Percentiles rank a stretch among this genome's conserved stretches.
Conservation (phyloP, 441 rosid species). For the Bocquillonia castaneifolia region DNA sequence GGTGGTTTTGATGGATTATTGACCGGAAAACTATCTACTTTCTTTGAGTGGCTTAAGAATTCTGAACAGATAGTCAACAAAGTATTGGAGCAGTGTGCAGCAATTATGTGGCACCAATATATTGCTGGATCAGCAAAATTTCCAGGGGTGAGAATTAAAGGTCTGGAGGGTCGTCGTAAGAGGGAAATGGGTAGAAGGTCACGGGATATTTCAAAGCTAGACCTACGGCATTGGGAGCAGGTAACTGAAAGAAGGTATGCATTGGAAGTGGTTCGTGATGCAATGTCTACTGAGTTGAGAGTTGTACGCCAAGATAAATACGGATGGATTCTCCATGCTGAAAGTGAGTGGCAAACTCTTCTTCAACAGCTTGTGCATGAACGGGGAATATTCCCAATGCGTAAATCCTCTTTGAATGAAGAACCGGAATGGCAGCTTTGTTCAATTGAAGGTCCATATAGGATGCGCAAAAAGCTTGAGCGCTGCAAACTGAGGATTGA, state of each 20-base stretch:
- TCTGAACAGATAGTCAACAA: constrained; percentile 75
- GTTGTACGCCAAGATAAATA: constrained; percentile 99
- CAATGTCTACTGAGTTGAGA: constrained; percentile 98
- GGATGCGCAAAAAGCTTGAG: constrained; percentile 99
- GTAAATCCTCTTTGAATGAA: constrained; percentile 47
- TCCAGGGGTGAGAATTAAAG: constrained; percentile 97
- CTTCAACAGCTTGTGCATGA: constrained; percentile 99
- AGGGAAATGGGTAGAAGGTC: constrained; percentile 92
- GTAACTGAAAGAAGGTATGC: constrained; percentile 95
- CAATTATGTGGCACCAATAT: constrained; percentile 96
- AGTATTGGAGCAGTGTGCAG: constrained; percentile 97
- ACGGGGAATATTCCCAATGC: constrained; percentile 93
- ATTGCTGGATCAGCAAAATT: constrained; percentile 96
- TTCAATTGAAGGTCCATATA: constrained; percentile 99
- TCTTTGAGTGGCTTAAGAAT: constrained; percentile 85
- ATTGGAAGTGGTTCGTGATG: constrained; percentile 89
- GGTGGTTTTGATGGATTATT: constrained; percentile 94
- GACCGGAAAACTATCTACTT: constrained; percentile 71
- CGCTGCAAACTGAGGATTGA: constrained; percentile 79
- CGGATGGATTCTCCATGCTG: constrained; percentile 99
- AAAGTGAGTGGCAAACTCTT: constrained; percentile 99
- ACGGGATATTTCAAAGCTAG: constrained; percentile 78
- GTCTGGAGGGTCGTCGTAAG: constrained; percentile 92
- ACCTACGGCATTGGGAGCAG: constrained; percentile 93
- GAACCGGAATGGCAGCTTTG: constrained; percentile 99